Base-by-base conservation (phyloP, 768 basidiomycete species). In the Phanerochaete sordida region DNA sequence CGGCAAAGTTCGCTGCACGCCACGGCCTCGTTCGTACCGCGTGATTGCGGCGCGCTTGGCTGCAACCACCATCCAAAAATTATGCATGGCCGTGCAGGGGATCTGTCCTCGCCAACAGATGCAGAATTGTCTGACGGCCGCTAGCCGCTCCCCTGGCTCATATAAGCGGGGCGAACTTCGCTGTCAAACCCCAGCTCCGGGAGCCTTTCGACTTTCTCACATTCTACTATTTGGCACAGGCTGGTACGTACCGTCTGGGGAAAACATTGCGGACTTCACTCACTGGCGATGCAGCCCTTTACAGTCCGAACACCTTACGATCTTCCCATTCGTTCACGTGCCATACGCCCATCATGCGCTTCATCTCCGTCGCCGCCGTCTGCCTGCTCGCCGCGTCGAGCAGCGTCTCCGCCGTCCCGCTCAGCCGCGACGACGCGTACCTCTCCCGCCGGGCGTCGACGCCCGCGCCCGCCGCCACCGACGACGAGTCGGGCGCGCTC, bases 321-420 rank as follows among this genome's bases (percentile, higher is more conserved):
- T n/a, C 37, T 8, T 21, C 12, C 33, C 51, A 8, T 33, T 33
- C 51, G 5, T 33, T 37, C 30, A 33, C 51, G 27, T 33, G 8
- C 19, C 27, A 48, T 6, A 48, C 47, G 19, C 13, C 39, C 48
- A 58, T 27, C 51, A 59, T 59, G 51, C 51, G 58, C 49, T 31
- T 52, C 31, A 24, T 30, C 11, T 24, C 49, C 48, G n/a, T 35
- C n/a, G 21, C 39, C 24, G 21, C 48, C 51, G 11, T 53, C 58
- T 1, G 33, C 21, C 24, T 44, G 31, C 43, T 59, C 26, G 49
- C 43, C 3, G 48, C 39, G 16, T 24, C 49, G 3, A 45, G 24
- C 27, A 27, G 1, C 23, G 23, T 43, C 0, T 44, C 37, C n/a
- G 53, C 58, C 19, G 37, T 37, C 31, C 58, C 56, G 19, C 26